Evolutionary conservation across 805 yeast species (phyloP), one percentile per base, ranked within the genome.

Genomic region (Metschnikowia picachoensis): DNA sequence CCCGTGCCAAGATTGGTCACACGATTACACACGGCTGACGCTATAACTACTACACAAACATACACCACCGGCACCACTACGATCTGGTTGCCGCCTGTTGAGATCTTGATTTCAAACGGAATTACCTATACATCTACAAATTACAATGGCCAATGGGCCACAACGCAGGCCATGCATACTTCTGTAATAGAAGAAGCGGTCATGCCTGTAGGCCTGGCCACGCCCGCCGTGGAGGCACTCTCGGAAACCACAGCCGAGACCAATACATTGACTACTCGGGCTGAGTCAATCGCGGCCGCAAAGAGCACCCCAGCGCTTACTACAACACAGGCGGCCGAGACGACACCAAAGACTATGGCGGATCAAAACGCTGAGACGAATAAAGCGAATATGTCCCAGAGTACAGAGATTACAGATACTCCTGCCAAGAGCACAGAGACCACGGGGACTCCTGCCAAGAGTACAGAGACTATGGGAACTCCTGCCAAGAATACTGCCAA

Each of bases 21-120:
- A 15, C 68, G 83, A 59, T 63, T 65, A 33, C 82, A 78, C 56
- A 79, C 84, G 15, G 85, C 85, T 14, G 67, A 62, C 8, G 72
- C 83, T 3, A 77, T 78, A 32, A 77, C 81, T 4, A 66, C 73
- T 14, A 68, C 73, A 4, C 51, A 60, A 16, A 65, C 72, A 14
- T 59, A 64, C 36, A 66, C 70, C 30, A 75, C 79, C 1, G 79
- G 77, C 35, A 74, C 78, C 27, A 68, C 76, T 20, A 76, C 81
- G 12, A 63, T 74, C 15, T 66, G 68, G 52, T 65, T 76, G 48
- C 82, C 83, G 25, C 73, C 80, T 15, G 82, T 79, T 33, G 75
- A 77, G 51, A 62, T 79, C 14, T 65, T 77, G 36, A 70, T 79
- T 41, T 76, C 79, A 8, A 70, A 76, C 56, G 81, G 79, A 39